These are phyloP conservation scores for Volvox africanus DNA, from an alignment of 139 green algal species.

Conservation along the genomic window DNA sequence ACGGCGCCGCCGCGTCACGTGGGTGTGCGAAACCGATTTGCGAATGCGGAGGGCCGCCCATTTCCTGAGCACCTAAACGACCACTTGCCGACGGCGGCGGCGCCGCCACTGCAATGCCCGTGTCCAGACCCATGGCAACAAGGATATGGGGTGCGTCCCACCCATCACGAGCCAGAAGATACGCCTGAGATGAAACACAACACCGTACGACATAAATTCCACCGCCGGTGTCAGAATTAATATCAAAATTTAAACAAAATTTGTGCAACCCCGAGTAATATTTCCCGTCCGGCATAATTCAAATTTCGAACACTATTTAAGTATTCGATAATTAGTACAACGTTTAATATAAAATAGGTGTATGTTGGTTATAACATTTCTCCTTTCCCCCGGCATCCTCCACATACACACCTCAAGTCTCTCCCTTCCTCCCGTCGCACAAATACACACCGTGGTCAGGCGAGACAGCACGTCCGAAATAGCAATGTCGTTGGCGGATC, in stretches of 20 bases:
- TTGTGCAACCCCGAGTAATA: too few species aligned
- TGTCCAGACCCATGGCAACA: constrained; percentile 1
- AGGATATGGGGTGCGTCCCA: constrained; percentile 28
- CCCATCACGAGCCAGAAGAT: constrained; percentile 25
- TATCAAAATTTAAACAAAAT: too few species aligned
- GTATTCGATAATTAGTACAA: too few species aligned
- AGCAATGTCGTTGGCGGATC: neutral
- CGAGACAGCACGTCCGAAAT: constrained; percentile 3
- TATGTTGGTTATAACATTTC: too few species aligned
- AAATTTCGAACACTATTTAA: too few species aligned
- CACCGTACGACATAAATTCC: too few species aligned
- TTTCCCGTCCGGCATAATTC: too few species aligned
- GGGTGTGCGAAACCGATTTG: too few species aligned
- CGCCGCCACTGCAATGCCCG: neutral
- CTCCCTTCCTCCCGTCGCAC: too few species aligned
- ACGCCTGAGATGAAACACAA: neutral
- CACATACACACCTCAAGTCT: neutral
- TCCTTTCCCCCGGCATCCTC: too few species aligned
- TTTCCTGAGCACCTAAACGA: neutral
- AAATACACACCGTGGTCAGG: constrained; percentile 10
- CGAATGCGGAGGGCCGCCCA: neutral
- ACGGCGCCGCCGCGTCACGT: neutral
- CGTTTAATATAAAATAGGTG: too few species aligned
- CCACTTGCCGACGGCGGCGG: neutral
- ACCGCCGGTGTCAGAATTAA: too few species aligned